A percentile compares a stretch with the other conserved stretches of the same genome.
These are phyloP conservation scores for Turritis glabra DNA, from an alignment of 345 rosid species.

Conservation along the genomic window DNA sequence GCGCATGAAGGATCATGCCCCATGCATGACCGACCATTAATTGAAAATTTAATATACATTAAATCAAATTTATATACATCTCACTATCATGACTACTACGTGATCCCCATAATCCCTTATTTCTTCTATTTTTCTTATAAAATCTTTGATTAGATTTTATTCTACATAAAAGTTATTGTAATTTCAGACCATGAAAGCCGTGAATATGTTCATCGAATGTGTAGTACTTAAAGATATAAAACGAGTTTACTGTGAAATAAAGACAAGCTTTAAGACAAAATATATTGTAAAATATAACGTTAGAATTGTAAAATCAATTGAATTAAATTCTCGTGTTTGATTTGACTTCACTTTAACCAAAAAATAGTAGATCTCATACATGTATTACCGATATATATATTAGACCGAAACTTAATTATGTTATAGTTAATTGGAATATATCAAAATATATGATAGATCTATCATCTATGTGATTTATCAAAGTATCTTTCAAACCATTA, in stretches of 20 bases:
- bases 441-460: neutral
- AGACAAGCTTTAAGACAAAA: neutral
- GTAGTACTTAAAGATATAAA: neutral
- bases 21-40: slow-evolving; percentile 38
- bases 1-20: slow-evolving; percentile 29
- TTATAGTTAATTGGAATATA: neutral
- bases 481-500: neutral
- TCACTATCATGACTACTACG: slow-evolving; percentile 28
- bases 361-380: neutral
- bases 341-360: neutral
- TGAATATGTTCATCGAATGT: neutral
- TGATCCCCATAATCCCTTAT: slow-evolving; percentile 18
- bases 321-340: neutral
- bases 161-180: neutral
- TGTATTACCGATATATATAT: too few relatives aligned
- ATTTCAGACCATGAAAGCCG: neutral
- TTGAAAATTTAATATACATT: slow-evolving; percentile 19
- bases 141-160: neutral
- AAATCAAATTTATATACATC: slow-evolving; percentile 6
- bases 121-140: neutral
- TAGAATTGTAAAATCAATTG: neutral
- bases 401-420: neutral
- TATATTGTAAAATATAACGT: neutral
- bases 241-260: neutral
- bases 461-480: neutral